Percentiles rank a stretch among this genome's conserved stretches.
Conservation (phyloP, 2,329 filamentous ascomycete species). For the Penicillium olsonii region DNA sequence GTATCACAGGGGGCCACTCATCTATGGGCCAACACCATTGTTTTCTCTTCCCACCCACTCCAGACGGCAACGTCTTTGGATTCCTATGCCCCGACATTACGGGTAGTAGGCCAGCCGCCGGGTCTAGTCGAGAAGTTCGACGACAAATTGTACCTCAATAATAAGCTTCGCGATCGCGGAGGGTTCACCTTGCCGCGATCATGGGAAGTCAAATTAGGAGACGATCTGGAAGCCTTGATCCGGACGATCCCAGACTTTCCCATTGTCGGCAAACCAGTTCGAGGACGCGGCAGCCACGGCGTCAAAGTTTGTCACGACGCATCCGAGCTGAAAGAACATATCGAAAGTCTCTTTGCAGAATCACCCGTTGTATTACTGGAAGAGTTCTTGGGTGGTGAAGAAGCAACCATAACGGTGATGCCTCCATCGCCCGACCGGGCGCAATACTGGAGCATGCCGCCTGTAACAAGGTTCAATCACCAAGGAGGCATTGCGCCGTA, state of each 20-base stretch:
- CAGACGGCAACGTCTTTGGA: slow-evolving; percentile 43
- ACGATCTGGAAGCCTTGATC: slow-evolving; percentile 1
- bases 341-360: slow-evolving; percentile 37
- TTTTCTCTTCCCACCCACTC: slow-evolving; percentile 52
- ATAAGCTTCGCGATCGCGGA: slow-evolving; percentile 39
- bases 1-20: slow-evolving; percentile 46
- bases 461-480: slow-evolving; percentile 53
- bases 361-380: slow-evolving; percentile 48
- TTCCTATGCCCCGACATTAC: slow-evolving; percentile 32
- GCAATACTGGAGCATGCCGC: slow-evolving; percentile 45
- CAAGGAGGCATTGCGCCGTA: slow-evolving; percentile 51
- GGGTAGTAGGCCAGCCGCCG: slow-evolving; percentile 51
- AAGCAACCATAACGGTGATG: slow-evolving; percentile 56
- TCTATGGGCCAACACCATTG: slow-evolving; percentile 55
- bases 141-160: slow-evolving; percentile 54
- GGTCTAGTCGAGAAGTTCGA: slow-evolving; percentile 52
- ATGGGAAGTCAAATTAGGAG: slow-evolving; percentile 30
- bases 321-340: slow-evolving; percentile 37
- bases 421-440: slow-evolving; percentile 40
- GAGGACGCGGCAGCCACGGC: slow-evolving; percentile 53
- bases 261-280: slow-evolving; percentile 51
- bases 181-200: slow-evolving; percentile 44
- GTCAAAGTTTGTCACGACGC: slow-evolving; percentile 48
- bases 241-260: slow-evolving; percentile 33
- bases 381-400: slow-evolving; percentile 51